These are phyloP conservation scores for Boletus barrowsii DNA, from an alignment of 768 basidiomycete genomes.

Conservation along the genomic window DNA sequence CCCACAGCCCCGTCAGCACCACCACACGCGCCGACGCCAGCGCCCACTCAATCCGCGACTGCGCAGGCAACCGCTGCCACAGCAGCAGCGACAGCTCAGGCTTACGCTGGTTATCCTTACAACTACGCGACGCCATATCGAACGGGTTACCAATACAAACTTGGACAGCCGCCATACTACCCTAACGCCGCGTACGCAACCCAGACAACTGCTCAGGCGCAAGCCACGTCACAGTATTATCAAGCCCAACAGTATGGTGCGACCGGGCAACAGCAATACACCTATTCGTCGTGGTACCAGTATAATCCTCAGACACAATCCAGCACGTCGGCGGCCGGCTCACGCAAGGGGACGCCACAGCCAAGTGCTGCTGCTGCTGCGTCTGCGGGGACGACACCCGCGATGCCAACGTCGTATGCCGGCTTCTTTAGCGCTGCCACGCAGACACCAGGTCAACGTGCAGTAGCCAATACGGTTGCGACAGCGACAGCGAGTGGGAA, in stretches of 20 bases:
- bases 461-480: conserved; percentile 55
- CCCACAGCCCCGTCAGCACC: conserved; percentile 33
- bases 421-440: conserved; percentile 37
- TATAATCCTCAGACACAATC: conserved; percentile 35
- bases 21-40: conserved; percentile 36
- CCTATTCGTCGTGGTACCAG: conserved; percentile 44
- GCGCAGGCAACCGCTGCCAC: conserved; percentile 21
- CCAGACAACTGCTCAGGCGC: conserved; percentile 24
- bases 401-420: conserved; percentile 38
- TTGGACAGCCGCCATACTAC: conserved; percentile 36
- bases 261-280: conserved; percentile 39
- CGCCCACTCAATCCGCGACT: conserved; percentile 26
- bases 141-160: conserved; percentile 36
- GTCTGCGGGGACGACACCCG: conserved; percentile 23
- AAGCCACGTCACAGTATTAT: conserved; percentile 34
- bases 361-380: conserved; percentile 29
- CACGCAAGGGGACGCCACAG: conserved; percentile 46
- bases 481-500: conserved; percentile 26
- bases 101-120: conserved; percentile 34
- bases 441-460: conserved; percentile 40
- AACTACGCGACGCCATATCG: conserved; percentile 36
- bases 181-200: conserved; percentile 24
- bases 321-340: conserved; percentile 23
- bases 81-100: conserved; percentile 24
- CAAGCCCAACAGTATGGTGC: conserved; percentile 35